These are phyloP conservation scores for Meredithiella fracta DNA, from an alignment of 2,329 filamentous ascomycete species.

Conservation along the genomic window DNA sequence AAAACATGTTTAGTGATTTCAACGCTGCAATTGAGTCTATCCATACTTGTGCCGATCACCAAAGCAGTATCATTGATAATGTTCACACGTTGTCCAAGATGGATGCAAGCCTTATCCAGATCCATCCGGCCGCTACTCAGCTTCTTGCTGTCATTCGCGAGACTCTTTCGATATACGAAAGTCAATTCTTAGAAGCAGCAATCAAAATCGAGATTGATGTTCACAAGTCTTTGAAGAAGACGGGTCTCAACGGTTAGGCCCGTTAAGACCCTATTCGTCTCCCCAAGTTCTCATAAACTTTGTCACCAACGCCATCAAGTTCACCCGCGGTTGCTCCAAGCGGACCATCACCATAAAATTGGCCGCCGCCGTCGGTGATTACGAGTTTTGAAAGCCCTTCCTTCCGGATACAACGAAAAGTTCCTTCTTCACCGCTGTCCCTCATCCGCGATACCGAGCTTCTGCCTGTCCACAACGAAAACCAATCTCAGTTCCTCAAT, in stretches of 20 bases:
- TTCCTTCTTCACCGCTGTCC: slow-evolving; percentile 23
- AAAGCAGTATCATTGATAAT: slow-evolving; percentile 56
- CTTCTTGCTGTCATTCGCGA: slow-evolving; percentile 51
- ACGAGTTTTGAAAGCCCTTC: slow-evolving; percentile 38
- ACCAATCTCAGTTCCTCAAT: slow-evolving; percentile 14
- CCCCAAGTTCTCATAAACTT: slow-evolving; percentile 62
- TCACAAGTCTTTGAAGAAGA: slow-evolving; percentile 47
- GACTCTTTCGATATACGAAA: slow-evolving; percentile 64
- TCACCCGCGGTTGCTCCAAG: slow-evolving; percentile 42
- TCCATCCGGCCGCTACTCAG: slow-evolving; percentile 54
- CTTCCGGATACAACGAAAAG: slow-evolving; percentile 47
- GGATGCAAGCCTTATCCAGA: slow-evolving; percentile 52
- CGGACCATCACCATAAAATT: slow-evolving; percentile 47
- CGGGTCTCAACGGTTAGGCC: slow-evolving; percentile 50
- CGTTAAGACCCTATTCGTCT: slow-evolving; percentile 60
- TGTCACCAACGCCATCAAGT: slow-evolving; percentile 51
- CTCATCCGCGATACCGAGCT: slow-evolving; percentile 5
- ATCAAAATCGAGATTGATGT: slow-evolving; percentile 56
- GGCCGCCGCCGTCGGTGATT: slow-evolving; percentile 41
- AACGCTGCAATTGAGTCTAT: slow-evolving; percentile 71
- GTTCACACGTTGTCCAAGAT: slow-evolving; percentile 52
- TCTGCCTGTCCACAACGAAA: slow-evolving; percentile 3
- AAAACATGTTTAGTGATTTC: slow-evolving; percentile 35
- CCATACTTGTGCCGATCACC: slow-evolving; percentile 61
- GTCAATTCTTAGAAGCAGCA: slow-evolving; percentile 53